Conservation (phyloP, 2,329 filamentous ascomycete genomes). For the Thielaviopsis musarum region DNA sequence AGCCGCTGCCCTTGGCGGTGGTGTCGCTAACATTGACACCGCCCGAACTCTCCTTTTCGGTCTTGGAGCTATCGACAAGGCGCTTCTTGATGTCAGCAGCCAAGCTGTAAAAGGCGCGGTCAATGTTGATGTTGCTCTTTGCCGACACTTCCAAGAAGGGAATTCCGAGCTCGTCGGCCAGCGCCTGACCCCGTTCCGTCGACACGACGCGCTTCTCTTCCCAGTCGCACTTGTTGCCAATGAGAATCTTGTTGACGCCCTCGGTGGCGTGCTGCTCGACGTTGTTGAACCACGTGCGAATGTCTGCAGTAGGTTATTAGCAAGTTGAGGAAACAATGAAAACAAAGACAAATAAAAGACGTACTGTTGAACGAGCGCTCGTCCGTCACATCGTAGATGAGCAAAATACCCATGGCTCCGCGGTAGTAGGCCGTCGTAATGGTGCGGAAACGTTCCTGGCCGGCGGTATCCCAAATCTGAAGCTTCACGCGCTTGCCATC, state of each 20-base stretch:
- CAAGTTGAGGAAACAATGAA: slow-evolving; percentile 7
- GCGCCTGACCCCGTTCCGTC: slow-evolving; percentile 78
- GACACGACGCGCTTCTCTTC: slow-evolving; percentile 95
- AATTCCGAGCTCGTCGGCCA: slow-evolving; percentile 91
- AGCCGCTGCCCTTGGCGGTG: slow-evolving; percentile 46
- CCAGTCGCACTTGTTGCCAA: slow-evolving; percentile 99
- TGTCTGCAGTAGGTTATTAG: slow-evolving; percentile 43
- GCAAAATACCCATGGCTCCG: slow-evolving; percentile 92
- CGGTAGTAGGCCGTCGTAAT: slow-evolving; percentile 98
- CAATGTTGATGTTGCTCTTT: slow-evolving; percentile 99
- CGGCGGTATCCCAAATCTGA: slow-evolving; percentile 98
- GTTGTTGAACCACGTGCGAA: slow-evolving; percentile 98
- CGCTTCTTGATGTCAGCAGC: slow-evolving; percentile 97
- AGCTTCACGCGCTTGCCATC: slow-evolving; percentile 98
- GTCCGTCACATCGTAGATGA: slow-evolving; percentile 97
- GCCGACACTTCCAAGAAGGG: slow-evolving; percentile 97
- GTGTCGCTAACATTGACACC: slow-evolving; percentile 55
- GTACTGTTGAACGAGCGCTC: slow-evolving; percentile 88
- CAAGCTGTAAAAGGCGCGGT: slow-evolving; percentile 93
- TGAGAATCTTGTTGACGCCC: slow-evolving; percentile 98
- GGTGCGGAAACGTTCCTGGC: slow-evolving; percentile 94
- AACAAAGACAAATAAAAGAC: slow-evolving; percentile 18
- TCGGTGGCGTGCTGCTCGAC: slow-evolving; percentile 96
- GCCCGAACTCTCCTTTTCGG: slow-evolving; percentile 40
- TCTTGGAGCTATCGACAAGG: slow-evolving; percentile 80